Evolutionary conservation across 1,284 basidiomycete genomes (phyloP).

Genomic region (Pseudozyma pruni): DNA sequence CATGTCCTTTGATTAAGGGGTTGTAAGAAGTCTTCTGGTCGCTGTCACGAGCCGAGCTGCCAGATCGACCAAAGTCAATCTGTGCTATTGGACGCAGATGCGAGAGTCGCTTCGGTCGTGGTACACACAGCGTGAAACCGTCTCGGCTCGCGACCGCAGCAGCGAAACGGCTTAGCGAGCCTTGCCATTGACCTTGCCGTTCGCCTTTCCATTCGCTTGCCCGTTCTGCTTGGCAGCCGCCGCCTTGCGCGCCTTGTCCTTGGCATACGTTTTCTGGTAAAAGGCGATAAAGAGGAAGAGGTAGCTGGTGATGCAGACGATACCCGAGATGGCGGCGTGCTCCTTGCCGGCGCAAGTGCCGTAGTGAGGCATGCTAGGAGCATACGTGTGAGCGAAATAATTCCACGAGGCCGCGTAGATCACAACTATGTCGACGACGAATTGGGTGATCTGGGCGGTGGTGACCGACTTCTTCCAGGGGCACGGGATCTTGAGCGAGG

Average conservation of each 20-base stretch:
- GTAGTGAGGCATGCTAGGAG: constrained; percentile 74
- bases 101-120: too few relatives aligned
- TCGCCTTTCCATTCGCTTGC: constrained; percentile 21
- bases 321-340: constrained; percentile 87
- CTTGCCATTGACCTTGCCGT: constrained; percentile 20
- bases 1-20: too few relatives aligned
- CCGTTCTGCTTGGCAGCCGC: constrained; percentile 28
- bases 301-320: constrained; percentile 85
- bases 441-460: constrained; percentile 83
- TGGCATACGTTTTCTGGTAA: constrained; percentile 68
- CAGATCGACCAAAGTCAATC: too few relatives aligned
- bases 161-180: neutral
- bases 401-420: constrained; percentile 17
- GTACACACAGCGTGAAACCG: neutral
- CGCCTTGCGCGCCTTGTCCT: constrained; percentile 29
- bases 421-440: constrained; percentile 33
- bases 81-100: too few relatives aligned
- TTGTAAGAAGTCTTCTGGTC: too few relatives aligned
- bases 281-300: constrained; percentile 68
- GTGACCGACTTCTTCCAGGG: constrained; percentile 95
- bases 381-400: constrained; percentile 69
- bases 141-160: too few relatives aligned
- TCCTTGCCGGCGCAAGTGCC: constrained; percentile 90
- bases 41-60: too few relatives aligned
- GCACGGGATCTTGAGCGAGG: constrained; percentile 57